These are phyloP conservation scores for Flaveria robusta DNA, from an alignment of 129 eudicot species.

Conservation along the genomic window DNA sequence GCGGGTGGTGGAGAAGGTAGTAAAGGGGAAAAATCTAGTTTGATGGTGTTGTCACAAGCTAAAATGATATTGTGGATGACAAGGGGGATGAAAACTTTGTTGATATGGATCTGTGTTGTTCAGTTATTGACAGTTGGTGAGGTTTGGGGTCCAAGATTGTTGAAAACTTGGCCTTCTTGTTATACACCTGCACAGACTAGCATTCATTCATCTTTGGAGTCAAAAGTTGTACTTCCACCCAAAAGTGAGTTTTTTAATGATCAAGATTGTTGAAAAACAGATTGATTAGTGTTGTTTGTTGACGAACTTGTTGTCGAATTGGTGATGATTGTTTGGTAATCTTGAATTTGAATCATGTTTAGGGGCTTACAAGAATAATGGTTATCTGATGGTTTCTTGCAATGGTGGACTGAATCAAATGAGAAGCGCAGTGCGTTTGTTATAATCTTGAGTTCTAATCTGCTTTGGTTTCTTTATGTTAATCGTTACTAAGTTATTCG, in stretches of 20 bases:
- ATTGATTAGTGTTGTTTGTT: neutral
- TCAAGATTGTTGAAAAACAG: conserved; percentile 2
- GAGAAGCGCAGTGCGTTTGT: conserved; percentile 8
- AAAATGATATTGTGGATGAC: conserved; percentile 52
- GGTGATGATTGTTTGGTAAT: neutral
- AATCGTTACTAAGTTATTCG: neutral
- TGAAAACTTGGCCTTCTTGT: conserved; percentile 66
- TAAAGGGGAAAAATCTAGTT: conserved; percentile 42
- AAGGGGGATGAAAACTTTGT: conserved; percentile 50
- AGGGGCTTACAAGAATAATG: conserved; percentile 67
- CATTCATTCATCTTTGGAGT: conserved; percentile 18
- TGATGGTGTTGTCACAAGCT: conserved; percentile 41
- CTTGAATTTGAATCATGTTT: conserved; percentile 9
- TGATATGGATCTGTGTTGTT: conserved; percentile 61
- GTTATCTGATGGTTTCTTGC: conserved; percentile 60
- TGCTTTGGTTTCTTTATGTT: neutral
- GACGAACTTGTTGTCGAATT: conserved; percentile 14
- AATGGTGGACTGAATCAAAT: conserved; percentile 16
- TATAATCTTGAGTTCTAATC: neutral
- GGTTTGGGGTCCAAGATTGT: conserved; percentile 60
- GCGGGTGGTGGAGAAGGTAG: conserved; percentile 37
- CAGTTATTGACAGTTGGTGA: conserved; percentile 57
- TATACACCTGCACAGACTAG: conserved; percentile 27
- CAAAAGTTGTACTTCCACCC: conserved; percentile 49
- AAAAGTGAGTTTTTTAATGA: conserved; percentile 53